Evolutionary conservation across 768 basidiomycete species (phyloP).

Genomic region (Auricularia cornea): DNA sequence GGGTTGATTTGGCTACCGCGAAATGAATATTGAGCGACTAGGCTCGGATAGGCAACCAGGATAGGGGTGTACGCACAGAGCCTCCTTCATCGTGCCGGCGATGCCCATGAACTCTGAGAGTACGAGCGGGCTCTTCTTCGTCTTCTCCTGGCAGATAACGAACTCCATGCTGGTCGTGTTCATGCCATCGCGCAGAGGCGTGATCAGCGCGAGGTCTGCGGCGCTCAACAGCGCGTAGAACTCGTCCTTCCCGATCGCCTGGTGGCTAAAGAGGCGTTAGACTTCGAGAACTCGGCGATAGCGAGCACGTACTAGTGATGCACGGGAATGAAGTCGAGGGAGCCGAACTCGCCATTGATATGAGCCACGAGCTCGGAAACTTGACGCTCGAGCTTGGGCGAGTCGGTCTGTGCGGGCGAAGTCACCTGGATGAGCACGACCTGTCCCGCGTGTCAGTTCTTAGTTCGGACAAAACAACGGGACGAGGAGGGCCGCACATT

Average conservation of each 20-base stretch:
- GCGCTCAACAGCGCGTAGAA: conserved; percentile 92
- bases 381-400: conserved; percentile 87
- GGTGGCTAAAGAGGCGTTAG: conserved; percentile 52
- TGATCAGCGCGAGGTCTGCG: conserved; percentile 91
- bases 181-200: conserved; percentile 95
- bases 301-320: conserved; percentile 80
- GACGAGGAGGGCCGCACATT: conserved; percentile 58
- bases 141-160: conserved; percentile 83
- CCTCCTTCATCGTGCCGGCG: conserved; percentile 81
- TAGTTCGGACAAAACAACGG: background rate
- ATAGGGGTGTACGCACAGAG: conserved; percentile 33
- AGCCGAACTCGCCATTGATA: conserved; percentile 93
- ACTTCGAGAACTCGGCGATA: background rate
- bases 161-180: conserved; percentile 99
- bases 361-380: conserved; percentile 89
- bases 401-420: conserved; percentile 84
- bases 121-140: conserved; percentile 78
- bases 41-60: background rate
- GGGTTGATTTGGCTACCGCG: conserved; percentile 65
- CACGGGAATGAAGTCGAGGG: conserved; percentile 90
- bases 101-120: conserved; percentile 98
- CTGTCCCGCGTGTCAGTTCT: conserved; percentile 20
- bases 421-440: conserved; percentile 71
- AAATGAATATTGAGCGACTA: background rate
- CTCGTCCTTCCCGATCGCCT: conserved; percentile 94